Evolutionary conservation across 2,329 filamentous ascomycete genomes (phyloP).

Genomic region (Pyrenophora teres): DNA sequence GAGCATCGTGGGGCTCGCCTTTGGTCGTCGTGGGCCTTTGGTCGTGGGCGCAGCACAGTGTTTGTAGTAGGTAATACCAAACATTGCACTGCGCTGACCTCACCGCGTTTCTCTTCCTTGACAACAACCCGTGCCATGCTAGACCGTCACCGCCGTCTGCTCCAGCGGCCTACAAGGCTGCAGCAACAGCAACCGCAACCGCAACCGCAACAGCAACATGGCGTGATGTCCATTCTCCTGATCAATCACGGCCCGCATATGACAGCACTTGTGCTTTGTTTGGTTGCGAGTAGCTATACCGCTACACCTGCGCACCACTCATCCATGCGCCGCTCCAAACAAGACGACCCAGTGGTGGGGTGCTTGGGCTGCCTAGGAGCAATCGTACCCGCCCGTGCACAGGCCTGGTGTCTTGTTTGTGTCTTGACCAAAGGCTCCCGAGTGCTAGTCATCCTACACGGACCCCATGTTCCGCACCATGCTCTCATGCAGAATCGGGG

Average conservation of each 20-base stretch:
- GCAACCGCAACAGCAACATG: neutral
- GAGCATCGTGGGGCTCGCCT: constrained; percentile 13
- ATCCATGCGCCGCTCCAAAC: constrained; percentile 8
- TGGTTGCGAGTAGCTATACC: constrained; percentile 4
- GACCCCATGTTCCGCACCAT: constrained; percentile 30
- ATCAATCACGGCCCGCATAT: constrained; percentile 13
- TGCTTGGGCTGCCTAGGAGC: constrained; percentile 4
- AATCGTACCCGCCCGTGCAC: constrained; percentile 16
- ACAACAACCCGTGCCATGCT: constrained; percentile 18
- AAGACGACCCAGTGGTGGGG: constrained; percentile 9
- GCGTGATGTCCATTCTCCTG: constrained; percentile 2
- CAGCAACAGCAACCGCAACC: neutral
- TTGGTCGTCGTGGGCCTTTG: no score
- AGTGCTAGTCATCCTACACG: constrained; percentile 32
- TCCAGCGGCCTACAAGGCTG: constrained; percentile 6
- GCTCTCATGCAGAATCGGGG: constrained; percentile 20
- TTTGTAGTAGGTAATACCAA: neutral
- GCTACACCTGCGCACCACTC: neutral
- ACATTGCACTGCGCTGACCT: constrained; percentile 33
- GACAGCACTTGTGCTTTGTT: constrained; percentile 7
- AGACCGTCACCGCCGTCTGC: constrained; percentile 25
- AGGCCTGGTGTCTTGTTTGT: constrained; percentile 2
- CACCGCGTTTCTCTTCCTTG: constrained; percentile 29
- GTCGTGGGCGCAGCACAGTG: neutral
- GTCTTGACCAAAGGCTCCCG: constrained; percentile 18